Base-by-base conservation (phyloP, 257 asterid species). In the Cordia subcordata region DNA sequence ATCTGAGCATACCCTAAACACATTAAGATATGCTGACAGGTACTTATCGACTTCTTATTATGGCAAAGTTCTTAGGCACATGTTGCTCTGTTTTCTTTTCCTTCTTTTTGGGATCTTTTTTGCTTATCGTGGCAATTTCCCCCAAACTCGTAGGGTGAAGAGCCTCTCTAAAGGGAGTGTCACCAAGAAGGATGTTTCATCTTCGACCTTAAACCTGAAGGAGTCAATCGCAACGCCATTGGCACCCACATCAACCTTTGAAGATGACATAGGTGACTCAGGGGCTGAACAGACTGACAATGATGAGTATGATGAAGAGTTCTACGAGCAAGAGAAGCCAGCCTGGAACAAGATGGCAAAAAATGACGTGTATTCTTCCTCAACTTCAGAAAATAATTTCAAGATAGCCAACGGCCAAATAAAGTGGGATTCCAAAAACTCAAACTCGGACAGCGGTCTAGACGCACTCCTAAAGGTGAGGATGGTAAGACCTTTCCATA, bases 11-110 rank as follows among this genome's bases (percentile, higher is more conserved):
- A 80, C 99, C 6, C 71, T 93, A 69, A 93, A 93, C 79, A 93
- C 99, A 4, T 80, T 93, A 72, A 76, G 99, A 93, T 93, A 93
- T 65, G 97, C 99, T 2, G 99, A 93, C 76, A 85, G 97, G 99
- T 89, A 69, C 58, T 27, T 52, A 58, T n/a, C 18, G 59, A 39
- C 8, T 69, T 45, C 11, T 10, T 33, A n/a, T 11, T 60, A 32
- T 45, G 57, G 4, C 33, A 39, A 10, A 37, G 10, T n/a, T 3
- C 27, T 53, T 20, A 0, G 16, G 8, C 4, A n/a, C n/a, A n/a
- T 22, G 38, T 53, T 23, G 38, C 57, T 53, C n/a, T 20, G 38
- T 11, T 53, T 42, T 6, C 16, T 21, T 21, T 38, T 11, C 20
- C 18, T n/a, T 5, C 11, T 60, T 33, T 33, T n/a, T n/a, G n/a